Evolutionary conservation across 148 eudicot species (phyloP), one percentile per base, ranked within the genome.

Genomic region (Camellia lanceoleosa): DNA sequence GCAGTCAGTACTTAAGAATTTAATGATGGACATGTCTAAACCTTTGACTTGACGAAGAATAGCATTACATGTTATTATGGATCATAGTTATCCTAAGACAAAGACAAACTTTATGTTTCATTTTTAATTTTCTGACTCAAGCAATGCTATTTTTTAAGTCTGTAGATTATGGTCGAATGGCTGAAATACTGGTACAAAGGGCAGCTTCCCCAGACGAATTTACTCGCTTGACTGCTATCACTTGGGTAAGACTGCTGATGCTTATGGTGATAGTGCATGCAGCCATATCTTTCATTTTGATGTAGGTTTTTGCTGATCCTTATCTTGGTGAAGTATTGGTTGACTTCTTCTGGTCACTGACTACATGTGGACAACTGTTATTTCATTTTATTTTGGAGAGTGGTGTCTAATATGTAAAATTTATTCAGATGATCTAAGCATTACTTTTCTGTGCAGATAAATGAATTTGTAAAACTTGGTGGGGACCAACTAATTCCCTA

Each of bases 141-240:
- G 73, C 73, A 63, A 78, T 87, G 68, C 71, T 81, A 77, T 83
- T 87, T 63, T 87, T 82, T 82, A 89, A 96, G 99, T 96, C 98
- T 87, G 99, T 96, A 91, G 99, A 96, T 87, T 96, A 93, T 88
- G 99, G 99, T 84, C 98, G 99, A 86, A 93, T 96, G 98, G 98
- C 98, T 82, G 95, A 96, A 89, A 96, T 96, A 81, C 87, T 96
- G 87, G 97, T 96, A 74, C 94, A 94, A 77, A 91, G 99, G 87
- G 99, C 99, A 52, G 87, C 89, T 81, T 90, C 98, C 47, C 78
- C 85, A 64, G 99, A 96, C 88, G 99, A 87, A 85, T 96, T 93
- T 82, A 96, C 99, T 75, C 90, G 99, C 52, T 89, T 90, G 89
- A 96, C 98, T 83, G 93, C 99, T 68, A 96, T 94, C 78, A 96